Percentiles rank a stretch among this genome's conserved stretches.
phyloP scores from a whole-genome alignment of 176 grass and related monocot species.

The Pontederia crassipes region DNA sequence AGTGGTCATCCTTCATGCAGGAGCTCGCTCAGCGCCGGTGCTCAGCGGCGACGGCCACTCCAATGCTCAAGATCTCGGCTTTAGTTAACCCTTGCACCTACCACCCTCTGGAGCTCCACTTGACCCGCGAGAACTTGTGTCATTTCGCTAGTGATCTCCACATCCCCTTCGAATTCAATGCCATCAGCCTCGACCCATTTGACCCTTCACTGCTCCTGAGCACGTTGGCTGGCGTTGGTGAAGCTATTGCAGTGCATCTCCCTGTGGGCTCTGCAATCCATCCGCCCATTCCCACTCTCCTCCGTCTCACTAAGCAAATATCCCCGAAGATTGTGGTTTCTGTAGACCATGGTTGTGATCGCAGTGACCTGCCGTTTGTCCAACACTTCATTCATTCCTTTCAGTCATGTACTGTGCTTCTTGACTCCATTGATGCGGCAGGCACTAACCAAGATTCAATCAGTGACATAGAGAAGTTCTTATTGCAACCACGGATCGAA shows the following conservation, averaged over 20 bases:
- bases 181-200: slow-evolving; percentile 36
- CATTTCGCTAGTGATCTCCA: slow-evolving; percentile 61
- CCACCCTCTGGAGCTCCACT: slow-evolving; percentile 62
- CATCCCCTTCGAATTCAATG: slow-evolving; percentile 66
- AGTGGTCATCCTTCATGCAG: slow-evolving; percentile 92
- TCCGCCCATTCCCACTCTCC: slow-evolving; percentile 34
- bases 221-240: slow-evolving; percentile 13
- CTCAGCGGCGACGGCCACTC: slow-evolving; percentile 15
- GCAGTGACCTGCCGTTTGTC: slow-evolving; percentile 49
- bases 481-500: slow-evolving; percentile 68
- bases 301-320: slow-evolving; percentile 51
- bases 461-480: slow-evolving; percentile 59
- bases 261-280: slow-evolving; percentile 48
- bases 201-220: slow-evolving; percentile 40
- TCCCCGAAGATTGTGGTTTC: slow-evolving; percentile 28
- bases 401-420: slow-evolving; percentile 57
- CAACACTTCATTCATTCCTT: slow-evolving; percentile 74
- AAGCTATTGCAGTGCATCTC: slow-evolving; percentile 61
- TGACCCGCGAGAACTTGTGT: slow-evolving; percentile 49
- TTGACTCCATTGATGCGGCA: slow-evolving; percentile 68
- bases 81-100: slow-evolving; percentile 45
- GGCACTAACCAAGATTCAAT: slow-evolving; percentile 51
- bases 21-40: slow-evolving; percentile 39
- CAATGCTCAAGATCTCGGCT: slow-evolving; percentile 53
- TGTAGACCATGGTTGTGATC: slow-evolving; percentile 63